Percentiles rank a stretch among this genome's conserved stretches.
Conservation (phyloP, 306 rosid species). For the Coriaria nepalensis region DNA sequence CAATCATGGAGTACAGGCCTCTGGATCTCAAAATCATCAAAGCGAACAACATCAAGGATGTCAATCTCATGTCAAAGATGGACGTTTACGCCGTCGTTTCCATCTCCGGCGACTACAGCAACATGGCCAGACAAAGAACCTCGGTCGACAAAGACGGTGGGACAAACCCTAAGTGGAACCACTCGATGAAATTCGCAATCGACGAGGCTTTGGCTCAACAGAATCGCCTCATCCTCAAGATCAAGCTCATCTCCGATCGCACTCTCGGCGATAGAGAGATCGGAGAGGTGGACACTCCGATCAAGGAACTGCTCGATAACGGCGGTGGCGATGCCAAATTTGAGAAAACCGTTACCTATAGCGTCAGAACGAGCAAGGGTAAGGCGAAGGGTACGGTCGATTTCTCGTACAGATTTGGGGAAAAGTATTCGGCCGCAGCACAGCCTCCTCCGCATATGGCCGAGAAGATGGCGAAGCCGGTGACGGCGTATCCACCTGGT, state of each 20-base stretch:
- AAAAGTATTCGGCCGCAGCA: constrained; percentile 22
- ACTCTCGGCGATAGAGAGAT: constrained; percentile 23
- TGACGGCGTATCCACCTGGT: constrained; percentile 25
- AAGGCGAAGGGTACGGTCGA: constrained; percentile 24
- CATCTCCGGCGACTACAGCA: constrained; percentile 20
- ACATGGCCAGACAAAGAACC: constrained; percentile 17
- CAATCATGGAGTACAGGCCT: constrained; percentile 28
- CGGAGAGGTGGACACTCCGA: constrained; percentile 25
- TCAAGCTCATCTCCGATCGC: constrained; percentile 30
- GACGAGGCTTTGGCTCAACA: constrained; percentile 15
- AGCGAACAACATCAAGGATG: constrained; percentile 30
- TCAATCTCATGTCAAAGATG: constrained; percentile 38
- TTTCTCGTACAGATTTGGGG: constrained; percentile 32
- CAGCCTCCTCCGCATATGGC: constrained; percentile 1
- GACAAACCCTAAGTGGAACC: constrained; percentile 31
- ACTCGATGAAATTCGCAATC: constrained; percentile 21
- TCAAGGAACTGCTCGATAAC: constrained; percentile 24
- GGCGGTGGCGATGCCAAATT: constrained; percentile 8
- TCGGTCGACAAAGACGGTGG: constrained; percentile 29
- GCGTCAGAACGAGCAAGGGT: constrained; percentile 21
- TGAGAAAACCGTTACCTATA: constrained; percentile 12
- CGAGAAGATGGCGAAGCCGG: constrained; percentile 12
- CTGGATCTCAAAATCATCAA: constrained; percentile 23
- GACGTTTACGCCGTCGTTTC: constrained; percentile 42
- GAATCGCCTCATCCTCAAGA: constrained; percentile 22